Evolutionary conservation across 495 filamentous ascomycete species (phyloP).

Genomic region (Xanthoparmelia taractica): DNA sequence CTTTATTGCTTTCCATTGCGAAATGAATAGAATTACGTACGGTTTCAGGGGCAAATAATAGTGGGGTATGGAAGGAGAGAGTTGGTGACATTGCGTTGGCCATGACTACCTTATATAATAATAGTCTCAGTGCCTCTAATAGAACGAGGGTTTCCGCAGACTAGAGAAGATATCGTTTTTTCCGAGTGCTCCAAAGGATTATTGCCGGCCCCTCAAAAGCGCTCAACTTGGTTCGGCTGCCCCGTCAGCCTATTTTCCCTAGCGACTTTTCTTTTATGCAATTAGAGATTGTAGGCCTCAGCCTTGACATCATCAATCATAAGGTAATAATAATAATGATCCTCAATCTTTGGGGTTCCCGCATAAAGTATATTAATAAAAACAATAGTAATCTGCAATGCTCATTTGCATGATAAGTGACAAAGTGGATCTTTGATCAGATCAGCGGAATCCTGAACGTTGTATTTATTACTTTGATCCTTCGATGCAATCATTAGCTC

Average conservation of each 20-base stretch:
- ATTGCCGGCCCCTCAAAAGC: not conserved
- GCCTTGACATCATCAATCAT: not conserved
- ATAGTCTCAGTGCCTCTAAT: not conserved
- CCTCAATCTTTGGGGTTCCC: no score
- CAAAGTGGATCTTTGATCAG: no score
- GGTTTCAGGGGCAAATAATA: not conserved
- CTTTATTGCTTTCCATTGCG: conserved; percentile 19
- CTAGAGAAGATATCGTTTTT: not conserved
- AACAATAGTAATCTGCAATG: no score
- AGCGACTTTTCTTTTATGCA: not conserved
- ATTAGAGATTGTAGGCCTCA: no score
- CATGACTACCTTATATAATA: not conserved
- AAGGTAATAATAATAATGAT: no score
- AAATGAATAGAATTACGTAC: not conserved
- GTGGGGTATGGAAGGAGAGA: not conserved
- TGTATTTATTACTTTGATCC: no score
- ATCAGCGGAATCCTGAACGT: no score
- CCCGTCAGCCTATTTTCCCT: not conserved
- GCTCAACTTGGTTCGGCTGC: not conserved
- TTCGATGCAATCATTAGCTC: no score
- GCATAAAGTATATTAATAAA: no score
- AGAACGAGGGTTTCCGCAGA: not conserved
- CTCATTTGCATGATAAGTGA: no score
- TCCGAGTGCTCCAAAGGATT: not conserved
- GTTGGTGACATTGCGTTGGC: conserved; percentile 4